Conservation (phyloP, 2,329 filamentous ascomycete genomes). For the Colletotrichum sp. region DNA sequence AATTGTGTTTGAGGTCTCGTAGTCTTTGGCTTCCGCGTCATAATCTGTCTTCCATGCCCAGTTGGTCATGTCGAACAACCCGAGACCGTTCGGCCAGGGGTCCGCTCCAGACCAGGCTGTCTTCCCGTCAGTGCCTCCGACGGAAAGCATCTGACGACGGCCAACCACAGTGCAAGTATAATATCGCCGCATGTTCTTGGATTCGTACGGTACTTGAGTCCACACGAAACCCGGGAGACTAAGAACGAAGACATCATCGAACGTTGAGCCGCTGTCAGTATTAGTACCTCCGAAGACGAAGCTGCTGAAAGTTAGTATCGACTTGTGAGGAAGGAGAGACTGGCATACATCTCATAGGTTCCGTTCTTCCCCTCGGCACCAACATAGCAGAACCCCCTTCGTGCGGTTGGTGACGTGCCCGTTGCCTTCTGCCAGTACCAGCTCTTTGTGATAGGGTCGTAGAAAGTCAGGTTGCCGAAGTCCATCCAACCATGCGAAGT, state of each 20-base stretch:
- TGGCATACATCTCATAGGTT: conserved; percentile 20
- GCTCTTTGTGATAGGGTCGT: conserved; percentile 9
- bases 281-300: conserved; percentile 21
- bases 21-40: conserved; percentile 2
- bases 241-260: conserved; percentile 15
- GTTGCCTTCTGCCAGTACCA: conserved; percentile 18
- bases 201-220: conserved; percentile 11
- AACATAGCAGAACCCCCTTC: conserved; percentile 1
- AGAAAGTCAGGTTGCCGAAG: conserved; percentile 20
- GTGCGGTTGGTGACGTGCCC: background rate
- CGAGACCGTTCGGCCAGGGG: conserved; percentile 10
- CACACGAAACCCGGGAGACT: conserved; percentile 20
- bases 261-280: background rate
- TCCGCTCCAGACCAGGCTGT: background rate
- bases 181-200: background rate
- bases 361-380: conserved; percentile 6
- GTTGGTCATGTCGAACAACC: conserved; percentile 16
- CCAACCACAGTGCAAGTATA: conserved; percentile 12
- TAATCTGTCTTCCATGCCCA: conserved; percentile 12
- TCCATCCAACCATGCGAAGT: background rate
- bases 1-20: background rate
- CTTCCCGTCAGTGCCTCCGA: background rate
- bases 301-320: background rate
- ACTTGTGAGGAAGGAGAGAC: background rate
- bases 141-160: conserved; percentile 17